Evolutionary conservation across 1,284 basidiomycete species (phyloP).

Genomic region (Melanopsichium pennsylvanicum): DNA sequence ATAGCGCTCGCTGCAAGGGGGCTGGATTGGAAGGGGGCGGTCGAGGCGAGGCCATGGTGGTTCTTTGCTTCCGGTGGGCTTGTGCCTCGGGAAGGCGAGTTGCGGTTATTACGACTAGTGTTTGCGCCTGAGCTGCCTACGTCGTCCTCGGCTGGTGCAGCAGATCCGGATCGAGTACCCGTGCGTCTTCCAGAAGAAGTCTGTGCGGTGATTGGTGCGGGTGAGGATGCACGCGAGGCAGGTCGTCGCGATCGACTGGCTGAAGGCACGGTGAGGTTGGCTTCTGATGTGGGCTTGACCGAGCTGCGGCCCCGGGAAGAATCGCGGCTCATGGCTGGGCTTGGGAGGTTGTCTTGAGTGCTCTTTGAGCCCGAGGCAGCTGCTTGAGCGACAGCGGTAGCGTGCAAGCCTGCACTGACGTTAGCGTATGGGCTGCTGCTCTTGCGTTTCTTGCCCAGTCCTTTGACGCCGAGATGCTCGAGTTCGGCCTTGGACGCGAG

Average conservation of each 20-base stretch:
- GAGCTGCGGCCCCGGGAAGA: conserved; percentile 30
- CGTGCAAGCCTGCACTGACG: conserved; percentile 3
- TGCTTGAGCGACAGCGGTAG: conserved; percentile 2
- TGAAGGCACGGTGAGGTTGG: conserved; percentile 25
- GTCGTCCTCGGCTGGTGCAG: conserved; percentile 23
- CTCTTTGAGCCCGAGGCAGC: conserved; percentile 10
- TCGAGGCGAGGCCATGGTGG: conserved; percentile 33
- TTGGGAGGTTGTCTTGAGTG: not conserved
- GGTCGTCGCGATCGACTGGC: conserved; percentile 40
- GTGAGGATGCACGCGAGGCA: conserved; percentile 36
- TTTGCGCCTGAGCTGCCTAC: conserved; percentile 2
- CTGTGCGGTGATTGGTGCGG: conserved; percentile 27
- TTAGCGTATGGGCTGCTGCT: conserved; percentile 57
- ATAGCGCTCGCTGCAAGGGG: conserved; percentile 45
- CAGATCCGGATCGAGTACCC: conserved; percentile 27
- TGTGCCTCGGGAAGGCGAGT: conserved; percentile 23
- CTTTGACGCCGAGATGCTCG: conserved; percentile 59
- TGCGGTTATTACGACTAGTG: conserved; percentile 4
- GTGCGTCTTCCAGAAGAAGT: conserved; percentile 9
- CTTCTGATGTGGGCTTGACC: conserved; percentile 23
- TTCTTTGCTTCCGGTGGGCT: conserved; percentile 43
- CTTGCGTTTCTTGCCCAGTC: conserved; percentile 57
- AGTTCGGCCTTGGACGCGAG: conserved; percentile 52
- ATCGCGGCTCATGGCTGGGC: conserved; percentile 39
- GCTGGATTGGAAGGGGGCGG: conserved; percentile 45